Conservation (phyloP, 768 basidiomycete genomes). For the Porpolomopsis calyptriformis region DNA sequence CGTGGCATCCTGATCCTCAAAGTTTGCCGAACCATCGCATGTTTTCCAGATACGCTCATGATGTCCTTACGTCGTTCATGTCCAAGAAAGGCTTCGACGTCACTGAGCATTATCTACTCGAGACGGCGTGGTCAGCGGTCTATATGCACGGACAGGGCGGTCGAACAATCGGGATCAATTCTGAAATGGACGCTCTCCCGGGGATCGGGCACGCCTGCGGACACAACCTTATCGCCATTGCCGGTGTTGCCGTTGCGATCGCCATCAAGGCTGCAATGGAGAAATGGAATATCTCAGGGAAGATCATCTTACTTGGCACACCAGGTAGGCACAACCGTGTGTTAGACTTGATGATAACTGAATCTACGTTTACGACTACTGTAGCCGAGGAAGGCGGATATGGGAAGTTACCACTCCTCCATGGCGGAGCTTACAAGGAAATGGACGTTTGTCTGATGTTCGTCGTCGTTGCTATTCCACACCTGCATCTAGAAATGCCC, state of each 20-base stretch:
- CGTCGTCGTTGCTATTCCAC: constrained; percentile 9
- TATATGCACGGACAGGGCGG: constrained; percentile 58
- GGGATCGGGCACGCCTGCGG: constrained; percentile 68
- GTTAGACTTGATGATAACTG: neutral
- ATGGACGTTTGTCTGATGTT: constrained; percentile 76
- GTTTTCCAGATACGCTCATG: constrained; percentile 53
- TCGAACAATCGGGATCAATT: constrained; percentile 66
- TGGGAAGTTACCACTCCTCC: constrained; percentile 62
- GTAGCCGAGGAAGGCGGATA: constrained; percentile 70
- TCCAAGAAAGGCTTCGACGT: constrained; percentile 55
- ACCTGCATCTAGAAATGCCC: neutral
- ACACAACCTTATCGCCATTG: constrained; percentile 73
- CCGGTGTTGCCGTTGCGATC: constrained; percentile 61
- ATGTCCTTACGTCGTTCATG: constrained; percentile 59
- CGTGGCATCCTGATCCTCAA: neutral
- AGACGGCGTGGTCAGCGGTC: constrained; percentile 68
- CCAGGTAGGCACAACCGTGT: constrained; percentile 39
- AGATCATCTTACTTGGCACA: constrained; percentile 64
- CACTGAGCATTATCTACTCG: constrained; percentile 46
- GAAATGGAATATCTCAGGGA: constrained; percentile 53
- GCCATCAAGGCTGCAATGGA: constrained; percentile 57
- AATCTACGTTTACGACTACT: neutral
- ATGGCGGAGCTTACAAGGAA: constrained; percentile 60
- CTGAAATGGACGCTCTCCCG: constrained; percentile 64
- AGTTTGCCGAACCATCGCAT: neutral